Conservation (phyloP, 176 grass and related monocot genomes). For the Hordeum vulgare region DNA sequence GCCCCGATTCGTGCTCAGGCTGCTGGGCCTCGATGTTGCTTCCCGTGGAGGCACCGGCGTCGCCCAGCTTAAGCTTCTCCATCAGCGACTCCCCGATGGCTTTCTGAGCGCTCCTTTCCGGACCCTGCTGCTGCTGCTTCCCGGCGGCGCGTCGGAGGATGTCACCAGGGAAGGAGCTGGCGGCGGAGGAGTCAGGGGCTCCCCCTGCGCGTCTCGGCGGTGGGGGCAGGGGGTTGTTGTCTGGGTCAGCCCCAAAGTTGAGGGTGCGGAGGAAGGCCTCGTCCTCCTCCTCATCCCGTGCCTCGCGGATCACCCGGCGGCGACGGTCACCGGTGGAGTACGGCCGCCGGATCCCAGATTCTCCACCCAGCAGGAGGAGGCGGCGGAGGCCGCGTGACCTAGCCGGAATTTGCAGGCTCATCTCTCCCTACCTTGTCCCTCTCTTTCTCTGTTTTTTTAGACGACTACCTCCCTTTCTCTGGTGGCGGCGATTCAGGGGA, state of each 20-base stretch:
- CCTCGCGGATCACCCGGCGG: conserved; percentile 38
- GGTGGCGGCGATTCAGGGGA: conserved; percentile 5
- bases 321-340: conserved; percentile 36
- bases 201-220: not conserved
- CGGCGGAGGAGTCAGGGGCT: not conserved
- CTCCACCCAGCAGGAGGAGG: not conserved
- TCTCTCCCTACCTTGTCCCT: not conserved
- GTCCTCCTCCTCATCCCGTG: conserved; percentile 46
- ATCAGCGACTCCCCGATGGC: conserved; percentile 47
- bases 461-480: not conserved
- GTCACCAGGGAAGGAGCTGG: conserved; percentile 24
- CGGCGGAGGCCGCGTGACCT: conserved; percentile 13
- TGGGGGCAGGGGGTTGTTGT: conserved; percentile 28
- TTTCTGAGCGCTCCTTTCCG: conserved; percentile 24
- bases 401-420: conserved; percentile 40
- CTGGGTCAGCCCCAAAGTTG: conserved; percentile 45
- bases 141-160: conserved; percentile 7
- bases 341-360: not conserved
- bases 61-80: conserved; percentile 57
- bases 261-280: conserved; percentile 58
- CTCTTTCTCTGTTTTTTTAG: not conserved
- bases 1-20: not conserved
- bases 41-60: not conserved
- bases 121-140: not conserved
- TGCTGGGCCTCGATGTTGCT: not conserved